Evolutionary conservation across 192 early-diverging fungal species (phyloP).

Genomic region (Dispira simplex): DNA sequence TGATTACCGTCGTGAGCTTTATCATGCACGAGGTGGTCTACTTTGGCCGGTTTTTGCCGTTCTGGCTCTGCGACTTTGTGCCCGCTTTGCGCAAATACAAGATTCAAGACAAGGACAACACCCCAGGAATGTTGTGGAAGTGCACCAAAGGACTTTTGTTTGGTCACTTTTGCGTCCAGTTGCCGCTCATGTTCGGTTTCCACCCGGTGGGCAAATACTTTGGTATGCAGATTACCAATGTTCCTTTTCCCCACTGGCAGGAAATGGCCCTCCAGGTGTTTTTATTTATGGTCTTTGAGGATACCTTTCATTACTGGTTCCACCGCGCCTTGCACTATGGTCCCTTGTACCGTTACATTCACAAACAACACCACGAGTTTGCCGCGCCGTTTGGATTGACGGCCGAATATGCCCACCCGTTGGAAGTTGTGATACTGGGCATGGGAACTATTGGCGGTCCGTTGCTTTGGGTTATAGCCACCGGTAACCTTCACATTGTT

Average conservation of each 20-base stretch:
- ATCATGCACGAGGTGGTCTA: slow-evolving; percentile 82
- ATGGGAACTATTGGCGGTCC: slow-evolving; percentile 74
- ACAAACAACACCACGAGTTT: slow-evolving; percentile 92
- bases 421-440: slow-evolving; percentile 74
- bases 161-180: slow-evolving; percentile 65
- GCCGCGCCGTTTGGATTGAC: slow-evolving; percentile 76
- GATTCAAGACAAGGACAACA: slow-evolving; percentile 69
- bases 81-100: slow-evolving; percentile 78
- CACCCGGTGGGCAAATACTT: slow-evolving; percentile 65
- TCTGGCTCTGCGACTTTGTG: slow-evolving; percentile 68
- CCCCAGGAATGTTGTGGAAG: slow-evolving; percentile 48
- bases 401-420: slow-evolving; percentile 81
- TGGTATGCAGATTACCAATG: slow-evolving; percentile 69
- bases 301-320: slow-evolving; percentile 83
- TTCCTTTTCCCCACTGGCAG: slow-evolving; percentile 67
- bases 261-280: slow-evolving; percentile 46
- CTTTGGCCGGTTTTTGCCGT: slow-evolving; percentile 86
- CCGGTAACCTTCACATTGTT: slow-evolving; percentile 58
- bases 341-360: slow-evolving; percentile 74
- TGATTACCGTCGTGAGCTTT: slow-evolving; percentile 61
- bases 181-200: slow-evolving; percentile 80
- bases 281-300: slow-evolving; percentile 73
- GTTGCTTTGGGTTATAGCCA: slow-evolving; percentile 45
- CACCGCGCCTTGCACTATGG: slow-evolving; percentile 83
- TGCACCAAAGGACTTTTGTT: slow-evolving; percentile 55